Percentiles rank a stretch among this genome's conserved stretches.
phyloP scores from a whole-genome alignment of 1,139 yeast species.

The Petasospora rhodanensis region DNA sequence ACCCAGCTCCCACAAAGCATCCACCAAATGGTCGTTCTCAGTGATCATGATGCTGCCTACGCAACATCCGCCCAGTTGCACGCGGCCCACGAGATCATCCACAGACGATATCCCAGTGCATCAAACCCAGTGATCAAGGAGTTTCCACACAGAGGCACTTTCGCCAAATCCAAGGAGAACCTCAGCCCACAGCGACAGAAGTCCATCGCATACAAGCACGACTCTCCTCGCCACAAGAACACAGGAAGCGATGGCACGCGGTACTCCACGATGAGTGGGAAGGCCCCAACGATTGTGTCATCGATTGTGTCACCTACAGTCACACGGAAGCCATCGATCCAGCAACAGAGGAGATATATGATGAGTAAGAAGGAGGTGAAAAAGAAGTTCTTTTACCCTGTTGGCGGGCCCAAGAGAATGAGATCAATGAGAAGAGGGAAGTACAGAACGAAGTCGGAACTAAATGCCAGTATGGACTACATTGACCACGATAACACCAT shows the following conservation, averaged over 20 bases:
- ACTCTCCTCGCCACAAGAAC: not conserved
- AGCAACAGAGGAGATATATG: conserved; percentile 20
- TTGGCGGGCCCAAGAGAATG: conserved; percentile 20
- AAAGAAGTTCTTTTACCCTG: conserved; percentile 22
- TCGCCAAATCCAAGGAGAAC: not conserved
- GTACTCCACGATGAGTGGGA: no score
- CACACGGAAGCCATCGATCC: conserved; percentile 15
- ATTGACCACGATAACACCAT: conserved; percentile 21
- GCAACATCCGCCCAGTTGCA: conserved; percentile 1
- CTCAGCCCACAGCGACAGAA: not conserved
- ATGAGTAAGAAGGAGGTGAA: conserved; percentile 17
- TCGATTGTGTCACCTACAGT: conserved; percentile 14
- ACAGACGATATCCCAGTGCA: conserved; percentile 7
- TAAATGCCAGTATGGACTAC: conserved; percentile 21
- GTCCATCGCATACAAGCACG: conserved; percentile 5
- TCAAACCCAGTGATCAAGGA: conserved; percentile 1
- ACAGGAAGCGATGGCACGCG: conserved; percentile 1
- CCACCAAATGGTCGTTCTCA: conserved; percentile 2
- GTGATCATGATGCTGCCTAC: conserved; percentile 1
- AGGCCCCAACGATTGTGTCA: conserved; percentile 21
- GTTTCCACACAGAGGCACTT: not conserved
- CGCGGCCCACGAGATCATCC: conserved; percentile 5
- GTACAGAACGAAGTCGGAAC: conserved; percentile 20
- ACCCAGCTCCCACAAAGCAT: no score
- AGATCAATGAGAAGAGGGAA: conserved; percentile 21